Base-by-base conservation (phyloP, 2,329 filamentous ascomycete species). In the Aspergillus amoenus region DNA sequence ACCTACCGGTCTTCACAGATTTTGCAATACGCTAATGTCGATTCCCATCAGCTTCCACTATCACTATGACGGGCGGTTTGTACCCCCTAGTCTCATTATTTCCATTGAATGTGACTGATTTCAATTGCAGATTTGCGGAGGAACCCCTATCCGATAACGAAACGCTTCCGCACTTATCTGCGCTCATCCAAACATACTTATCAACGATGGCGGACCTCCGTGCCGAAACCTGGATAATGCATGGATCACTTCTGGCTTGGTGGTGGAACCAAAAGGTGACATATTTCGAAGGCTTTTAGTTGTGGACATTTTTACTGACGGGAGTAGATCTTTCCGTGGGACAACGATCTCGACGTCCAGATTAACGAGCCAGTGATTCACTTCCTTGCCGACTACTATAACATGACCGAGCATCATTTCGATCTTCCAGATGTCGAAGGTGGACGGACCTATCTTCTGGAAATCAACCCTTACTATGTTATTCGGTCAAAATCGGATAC, bases 141-240 rank as follows among this genome's bases (percentile, higher is more conserved):
- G 56, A 68, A 5, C 66, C 73, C 5, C 71, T 86, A 2, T 70
- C 76, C 3, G 76, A 79, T 41, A 71, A 79, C n/a, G 72, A 80
- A 44, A 79, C 80, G 24, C 71, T 73, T 21, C 68, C 73, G 13
- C 76, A 82, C 57, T 75, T 86, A 17, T 78, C 76, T 18, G 73
- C 78, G 2, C 72, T 86, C 37, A 76, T 85, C 58, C 79, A 79
- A 61, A 81, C 82, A 2, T 86, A 86, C 63, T 74, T 85, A 3
- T 70, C 75, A 1, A 82, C 81, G 5, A 86, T 86, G 83, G 71
- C 77, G 42, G 76, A 80, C 50, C 77, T 86, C 32, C 80, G 82
- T 13, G 79, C 80, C 4, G 80, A 84, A 61, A 86, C 84, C 8
- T 87, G 84, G 84, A 80, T 87, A 56, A 85, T 86, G 81, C 84